Base-by-base conservation (phyloP, 2,329 filamentous ascomycete species). In the Ascochyta pisi region DNA sequence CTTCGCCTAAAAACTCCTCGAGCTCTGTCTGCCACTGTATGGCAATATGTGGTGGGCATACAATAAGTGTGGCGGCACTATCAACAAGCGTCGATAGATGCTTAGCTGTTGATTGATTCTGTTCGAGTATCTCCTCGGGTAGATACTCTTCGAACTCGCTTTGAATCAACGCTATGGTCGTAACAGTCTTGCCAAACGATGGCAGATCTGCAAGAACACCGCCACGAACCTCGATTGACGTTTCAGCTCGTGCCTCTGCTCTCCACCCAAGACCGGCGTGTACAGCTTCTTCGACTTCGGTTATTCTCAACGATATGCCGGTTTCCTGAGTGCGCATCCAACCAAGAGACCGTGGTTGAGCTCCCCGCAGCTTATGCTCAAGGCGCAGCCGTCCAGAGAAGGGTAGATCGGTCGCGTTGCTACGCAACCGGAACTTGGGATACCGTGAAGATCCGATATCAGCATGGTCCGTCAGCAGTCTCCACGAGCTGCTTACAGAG, bases 121-220 rank as follows among this genome's bases (percentile, higher is more conserved):
- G 41, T 13, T 56, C 19, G 1, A 69, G n/a, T 15, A 69, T 57
- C 19, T 10, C 57, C 38, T 42, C 54, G 10, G 34, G 50, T 37
- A 39, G 35, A 1, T 46, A 24, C 7, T 64, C 39, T 9, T 73
- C 56, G 27, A 78, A 77, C 40, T 82, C 78, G 4, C 74, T 70
- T 33, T 84, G 77, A 27, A 88, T 81, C 8, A 89, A 70, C 0
- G 79, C 85, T 12, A 89, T 76, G 2, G 81, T 82, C 0, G 83
- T 82, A 1, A 86, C 82, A 0, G 87, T 90, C 64, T 90, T 90
- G 0, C 88, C 88, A 65, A 87, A 89, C 0, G 85, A 86, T 31
- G 88, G 85, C 40, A 84, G 79, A 64, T 89, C 86, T 2, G 86
- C 86, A 31, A 89, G 76, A 16, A 89, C 78, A 5, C 87, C 87